Evolutionary conservation across 305 asterid species (phyloP).

Genomic region (Rubia balearica): DNA sequence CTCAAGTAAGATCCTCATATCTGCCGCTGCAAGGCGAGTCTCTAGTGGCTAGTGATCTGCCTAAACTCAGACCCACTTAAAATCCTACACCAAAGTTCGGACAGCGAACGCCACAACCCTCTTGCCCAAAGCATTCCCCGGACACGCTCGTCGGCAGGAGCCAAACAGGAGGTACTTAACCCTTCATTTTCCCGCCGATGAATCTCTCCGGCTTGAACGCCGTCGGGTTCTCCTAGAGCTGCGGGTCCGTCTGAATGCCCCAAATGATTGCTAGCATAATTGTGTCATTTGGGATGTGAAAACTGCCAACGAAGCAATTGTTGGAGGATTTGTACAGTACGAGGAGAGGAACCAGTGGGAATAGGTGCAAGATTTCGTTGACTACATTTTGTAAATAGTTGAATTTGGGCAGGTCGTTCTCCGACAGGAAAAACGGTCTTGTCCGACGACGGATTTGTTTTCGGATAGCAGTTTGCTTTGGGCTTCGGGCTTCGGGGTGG

Average conservation of each 20-base stretch:
- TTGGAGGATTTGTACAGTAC: slow-evolving; percentile 22
- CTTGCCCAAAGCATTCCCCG: slow-evolving; percentile 18
- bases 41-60: too few species aligned
- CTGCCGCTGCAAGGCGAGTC: too few species aligned
- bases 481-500: slow-evolving; percentile 24
- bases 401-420: slow-evolving; percentile 27
- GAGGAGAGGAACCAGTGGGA: slow-evolving; percentile 21
- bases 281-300: slow-evolving; percentile 19
- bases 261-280: slow-evolving; percentile 27
- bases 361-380: background rate
- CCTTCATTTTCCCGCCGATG: slow-evolving; percentile 15
- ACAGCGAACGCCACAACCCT: slow-evolving; percentile 23
- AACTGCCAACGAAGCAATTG: slow-evolving; percentile 19
- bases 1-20: too few species aligned
- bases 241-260: slow-evolving; percentile 33
- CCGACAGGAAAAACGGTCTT: slow-evolving; percentile 22
- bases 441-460: slow-evolving; percentile 13
- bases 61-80: too few species aligned
- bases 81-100: slow-evolving; percentile 24
- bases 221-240: slow-evolving; percentile 22
- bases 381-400: slow-evolving; percentile 18
- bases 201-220: slow-evolving; percentile 27
- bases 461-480: slow-evolving; percentile 17
- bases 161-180: slow-evolving; percentile 22
- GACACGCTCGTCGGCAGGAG: slow-evolving; percentile 25